phyloP scores from a whole-genome alignment of 495 filamentous ascomycete species.

The Trichoderma orchidacearum region DNA sequence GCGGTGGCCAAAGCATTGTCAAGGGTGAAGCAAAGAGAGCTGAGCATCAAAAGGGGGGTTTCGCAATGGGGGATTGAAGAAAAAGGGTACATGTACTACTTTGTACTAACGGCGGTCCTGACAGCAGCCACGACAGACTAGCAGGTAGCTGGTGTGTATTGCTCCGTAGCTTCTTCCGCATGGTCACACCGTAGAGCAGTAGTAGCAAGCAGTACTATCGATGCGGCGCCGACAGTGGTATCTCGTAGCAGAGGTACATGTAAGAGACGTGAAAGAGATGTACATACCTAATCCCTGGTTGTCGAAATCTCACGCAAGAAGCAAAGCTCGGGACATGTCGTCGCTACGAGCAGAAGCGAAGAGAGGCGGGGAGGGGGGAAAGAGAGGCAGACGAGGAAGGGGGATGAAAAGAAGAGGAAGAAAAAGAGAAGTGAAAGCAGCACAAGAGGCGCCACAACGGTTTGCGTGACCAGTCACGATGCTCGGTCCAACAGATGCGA shows the following conservation, averaged over 20 bases:
- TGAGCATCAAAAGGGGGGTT: neutral
- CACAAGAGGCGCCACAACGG: too few species aligned
- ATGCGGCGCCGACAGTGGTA: too few species aligned
- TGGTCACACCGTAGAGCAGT: too few species aligned
- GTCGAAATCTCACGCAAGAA: neutral
- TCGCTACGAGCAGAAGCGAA: neutral
- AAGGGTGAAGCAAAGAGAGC: neutral
- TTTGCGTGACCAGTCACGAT: too few species aligned
- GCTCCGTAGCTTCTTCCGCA: too few species aligned
- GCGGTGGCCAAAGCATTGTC: neutral
- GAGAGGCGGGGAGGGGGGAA: too few species aligned
- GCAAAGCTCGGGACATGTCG: neutral
- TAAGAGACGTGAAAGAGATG: neutral
- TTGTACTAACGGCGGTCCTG: neutral
- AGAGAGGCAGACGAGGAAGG: neutral
- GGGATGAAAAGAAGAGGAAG: neutral
- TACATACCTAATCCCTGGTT: too few species aligned
- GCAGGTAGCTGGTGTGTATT: neutral
- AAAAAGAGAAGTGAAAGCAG: neutral
- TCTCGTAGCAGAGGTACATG: too few species aligned
- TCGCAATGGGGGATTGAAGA: neutral
- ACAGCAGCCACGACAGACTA: neutral
- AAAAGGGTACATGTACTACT: neutral
- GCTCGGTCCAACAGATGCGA: too few species aligned
- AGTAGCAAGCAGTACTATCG: too few species aligned